Conservation (phyloP, 2,329 filamentous ascomycete species). For the Scedosporium aurantiacum region DNA sequence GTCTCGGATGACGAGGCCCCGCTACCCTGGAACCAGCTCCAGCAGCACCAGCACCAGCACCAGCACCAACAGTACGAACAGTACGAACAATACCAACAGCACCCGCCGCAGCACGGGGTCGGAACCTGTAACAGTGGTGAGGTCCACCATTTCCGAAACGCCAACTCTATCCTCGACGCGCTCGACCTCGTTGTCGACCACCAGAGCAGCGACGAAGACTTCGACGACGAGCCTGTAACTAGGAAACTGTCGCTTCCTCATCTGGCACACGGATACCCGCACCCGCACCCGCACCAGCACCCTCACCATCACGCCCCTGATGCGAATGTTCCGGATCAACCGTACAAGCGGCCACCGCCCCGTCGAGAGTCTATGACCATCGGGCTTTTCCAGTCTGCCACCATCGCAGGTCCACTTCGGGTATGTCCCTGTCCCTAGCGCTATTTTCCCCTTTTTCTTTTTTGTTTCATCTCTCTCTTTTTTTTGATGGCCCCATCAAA, state of each 20-base stretch:
- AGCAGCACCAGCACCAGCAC: not conserved
- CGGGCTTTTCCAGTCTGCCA: not conserved
- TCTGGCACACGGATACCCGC: not conserved
- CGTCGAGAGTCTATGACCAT: slow-evolving; percentile 3
- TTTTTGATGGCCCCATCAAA: not conserved
- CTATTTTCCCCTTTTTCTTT: not conserved
- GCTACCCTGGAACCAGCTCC: not conserved
- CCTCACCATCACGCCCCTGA: not conserved
- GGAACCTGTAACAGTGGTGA: not conserved
- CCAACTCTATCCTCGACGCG: slow-evolving; percentile 28
- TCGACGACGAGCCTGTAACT: slow-evolving; percentile 28
- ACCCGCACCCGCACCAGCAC: not conserved
- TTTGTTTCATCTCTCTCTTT: not conserved
- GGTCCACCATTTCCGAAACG: not conserved
- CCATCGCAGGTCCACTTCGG: not conserved
- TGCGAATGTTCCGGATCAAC: not conserved
- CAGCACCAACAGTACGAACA: slow-evolving; percentile 19
- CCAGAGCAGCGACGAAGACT: slow-evolving; percentile 39
- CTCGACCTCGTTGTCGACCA: slow-evolving; percentile 38
- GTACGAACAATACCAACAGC: not conserved
- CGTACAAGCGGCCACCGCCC: slow-evolving; percentile 1
- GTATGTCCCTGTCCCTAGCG: not conserved
- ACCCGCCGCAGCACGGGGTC: not conserved
- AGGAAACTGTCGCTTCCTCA: slow-evolving; percentile 17
- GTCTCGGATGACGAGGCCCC: not conserved